Evolutionary conservation across 176 grass and related monocot genomes (phyloP).

Genomic region (Rhynchospora tenuis): DNA sequence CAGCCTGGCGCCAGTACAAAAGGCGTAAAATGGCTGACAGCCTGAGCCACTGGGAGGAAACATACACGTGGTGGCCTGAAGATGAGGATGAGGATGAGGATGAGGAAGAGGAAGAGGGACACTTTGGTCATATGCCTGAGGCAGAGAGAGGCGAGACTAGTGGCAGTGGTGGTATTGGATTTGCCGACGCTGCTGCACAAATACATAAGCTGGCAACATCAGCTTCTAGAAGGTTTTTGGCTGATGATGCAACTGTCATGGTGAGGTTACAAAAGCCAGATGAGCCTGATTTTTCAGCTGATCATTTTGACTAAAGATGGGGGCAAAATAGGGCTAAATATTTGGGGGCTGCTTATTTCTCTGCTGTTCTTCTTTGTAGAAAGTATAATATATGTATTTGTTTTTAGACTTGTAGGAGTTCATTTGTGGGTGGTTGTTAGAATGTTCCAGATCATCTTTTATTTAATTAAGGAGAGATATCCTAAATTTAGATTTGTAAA

Average conservation of each 20-base stretch:
- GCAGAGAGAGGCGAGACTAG: slow-evolving; percentile 34
- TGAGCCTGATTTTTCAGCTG: slow-evolving; percentile 75
- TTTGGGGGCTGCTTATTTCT: background rate
- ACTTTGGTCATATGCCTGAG: slow-evolving; percentile 7
- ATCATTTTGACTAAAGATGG: slow-evolving; percentile 63
- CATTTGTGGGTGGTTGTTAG: background rate
- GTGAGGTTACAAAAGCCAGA: slow-evolving; percentile 74
- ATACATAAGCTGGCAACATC: slow-evolving; percentile 48
- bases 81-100: slow-evolving; percentile 30
- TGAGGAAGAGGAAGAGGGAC: slow-evolving; percentile 5
- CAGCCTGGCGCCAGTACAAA: slow-evolving; percentile 74
- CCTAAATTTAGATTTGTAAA: slow-evolving; percentile 2
- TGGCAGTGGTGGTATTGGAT: slow-evolving; percentile 5
- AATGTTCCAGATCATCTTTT: background rate
- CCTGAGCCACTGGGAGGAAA: slow-evolving; percentile 64
- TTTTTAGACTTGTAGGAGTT: background rate
- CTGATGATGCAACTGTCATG: slow-evolving; percentile 20
- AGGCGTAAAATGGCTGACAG: slow-evolving; percentile 65
- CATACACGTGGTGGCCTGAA: slow-evolving; percentile 48
- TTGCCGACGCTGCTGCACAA: slow-evolving; percentile 29
- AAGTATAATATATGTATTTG: background rate
- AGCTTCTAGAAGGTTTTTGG: slow-evolving; percentile 61
- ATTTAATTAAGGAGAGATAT: background rate
- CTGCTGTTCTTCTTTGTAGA: background rate
- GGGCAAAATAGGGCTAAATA: background rate